Percentiles rank a stretch among this genome's conserved stretches.
These are phyloP conservation scores for Candida takata DNA, from an alignment of 805 yeast species.

Conservation along the genomic window DNA sequence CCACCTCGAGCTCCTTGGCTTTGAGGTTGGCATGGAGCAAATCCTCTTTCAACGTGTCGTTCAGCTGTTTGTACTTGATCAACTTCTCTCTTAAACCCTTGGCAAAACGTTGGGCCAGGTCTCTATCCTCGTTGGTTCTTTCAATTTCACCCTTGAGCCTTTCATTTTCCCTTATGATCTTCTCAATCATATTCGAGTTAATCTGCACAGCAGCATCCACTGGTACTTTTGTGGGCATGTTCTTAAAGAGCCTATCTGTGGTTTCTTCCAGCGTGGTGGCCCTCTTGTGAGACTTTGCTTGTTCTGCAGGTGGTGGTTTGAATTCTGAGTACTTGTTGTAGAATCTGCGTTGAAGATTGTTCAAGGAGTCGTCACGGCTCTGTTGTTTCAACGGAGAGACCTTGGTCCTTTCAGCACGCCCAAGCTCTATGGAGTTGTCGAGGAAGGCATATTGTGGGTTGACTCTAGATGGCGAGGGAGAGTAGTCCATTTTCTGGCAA, in stretches of 20 bases:
- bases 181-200: constrained; percentile 32
- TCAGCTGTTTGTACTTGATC: constrained; percentile 28
- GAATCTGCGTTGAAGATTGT: constrained; percentile 17
- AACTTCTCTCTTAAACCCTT: constrained; percentile 29
- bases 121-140: constrained; percentile 26
- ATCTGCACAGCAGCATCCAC: constrained; percentile 28
- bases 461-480: constrained; percentile 21
- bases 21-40: constrained; percentile 8
- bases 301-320: constrained; percentile 10
- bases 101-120: constrained; percentile 26
- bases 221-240: constrained; percentile 13
- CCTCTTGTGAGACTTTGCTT: background rate
- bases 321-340: constrained; percentile 17
- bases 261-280: constrained; percentile 10
- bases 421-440: constrained; percentile 20
- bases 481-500: constrained; percentile 19
- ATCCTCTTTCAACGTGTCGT: constrained; percentile 19
- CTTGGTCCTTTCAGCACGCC: constrained; percentile 12
- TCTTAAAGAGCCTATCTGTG: constrained; percentile 19
- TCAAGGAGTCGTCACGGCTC: constrained; percentile 5
- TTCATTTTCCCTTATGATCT: constrained; percentile 30
- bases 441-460: constrained; percentile 18
- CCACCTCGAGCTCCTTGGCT: constrained; percentile 8
- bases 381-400: constrained; percentile 11
- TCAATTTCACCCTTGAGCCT: constrained; percentile 26